Conservation (phyloP, 768 basidiomycete species). For the Suillus alpinus region DNA sequence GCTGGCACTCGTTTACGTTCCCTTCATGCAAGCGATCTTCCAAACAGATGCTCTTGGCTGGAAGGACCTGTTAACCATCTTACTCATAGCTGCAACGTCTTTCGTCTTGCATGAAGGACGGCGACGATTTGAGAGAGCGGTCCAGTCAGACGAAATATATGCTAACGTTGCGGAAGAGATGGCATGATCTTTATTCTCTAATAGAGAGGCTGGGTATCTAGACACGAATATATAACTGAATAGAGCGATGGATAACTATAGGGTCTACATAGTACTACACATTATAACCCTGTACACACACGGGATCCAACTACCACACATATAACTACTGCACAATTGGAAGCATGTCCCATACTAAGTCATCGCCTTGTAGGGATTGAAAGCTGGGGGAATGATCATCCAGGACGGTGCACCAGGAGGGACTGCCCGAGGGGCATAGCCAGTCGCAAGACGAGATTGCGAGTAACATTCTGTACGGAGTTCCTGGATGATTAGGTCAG, state of each 20-base stretch:
- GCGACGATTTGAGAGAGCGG: slow-evolving; percentile 69
- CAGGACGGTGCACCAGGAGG: slow-evolving; percentile 9
- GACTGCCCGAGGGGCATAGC: slow-evolving; percentile 17
- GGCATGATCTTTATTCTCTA: slow-evolving; percentile 35
- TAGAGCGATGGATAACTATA: slow-evolving; percentile 1
- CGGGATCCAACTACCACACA: neutral
- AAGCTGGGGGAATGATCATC: slow-evolving; percentile 29
- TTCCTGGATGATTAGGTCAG: slow-evolving; percentile 14
- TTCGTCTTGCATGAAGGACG: slow-evolving; percentile 75
- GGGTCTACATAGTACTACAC: slow-evolving; percentile 6
- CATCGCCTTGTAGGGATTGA: slow-evolving; percentile 16
- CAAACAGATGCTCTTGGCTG: slow-evolving; percentile 80
- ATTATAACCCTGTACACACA: slow-evolving; percentile 11
- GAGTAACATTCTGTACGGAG: slow-evolving; percentile 30
- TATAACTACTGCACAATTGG: neutral
- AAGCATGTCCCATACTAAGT: neutral
- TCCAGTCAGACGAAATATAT: slow-evolving; percentile 53
- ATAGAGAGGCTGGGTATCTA: neutral
- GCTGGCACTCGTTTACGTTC: slow-evolving; percentile 84
- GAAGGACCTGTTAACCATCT: slow-evolving; percentile 67
- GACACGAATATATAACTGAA: neutral
- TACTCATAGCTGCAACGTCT: slow-evolving; percentile 64
- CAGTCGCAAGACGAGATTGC: slow-evolving; percentile 25
- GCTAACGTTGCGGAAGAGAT: slow-evolving; percentile 55
- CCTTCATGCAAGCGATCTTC: slow-evolving; percentile 88